Conservation (phyloP, 169 alveolate genomes). For the Cryptosporidium tyzzeri region DNA sequence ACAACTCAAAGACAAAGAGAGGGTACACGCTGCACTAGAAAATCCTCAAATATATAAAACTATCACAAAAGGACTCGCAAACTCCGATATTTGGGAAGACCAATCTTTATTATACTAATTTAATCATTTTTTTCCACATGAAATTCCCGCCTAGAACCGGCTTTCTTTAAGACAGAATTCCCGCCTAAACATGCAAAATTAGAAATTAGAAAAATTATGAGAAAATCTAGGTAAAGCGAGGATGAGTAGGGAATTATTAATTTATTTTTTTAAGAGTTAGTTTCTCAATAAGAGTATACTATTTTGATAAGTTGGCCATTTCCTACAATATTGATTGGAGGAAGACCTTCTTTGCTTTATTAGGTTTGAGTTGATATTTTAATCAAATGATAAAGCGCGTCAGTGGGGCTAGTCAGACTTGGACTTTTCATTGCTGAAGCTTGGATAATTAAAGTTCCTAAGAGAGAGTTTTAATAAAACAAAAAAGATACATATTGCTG, state of each 20-base stretch:
- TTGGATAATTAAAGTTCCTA: slow-evolving; percentile 15
- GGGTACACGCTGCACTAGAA: slow-evolving; percentile 97
- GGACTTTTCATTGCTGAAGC: background rate
- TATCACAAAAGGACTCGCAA: slow-evolving; percentile 79
- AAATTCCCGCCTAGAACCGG: background rate
- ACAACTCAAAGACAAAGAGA: slow-evolving; percentile 95
- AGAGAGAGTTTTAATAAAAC: slow-evolving; percentile 25
- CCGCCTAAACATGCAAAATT: slow-evolving; percentile 22
- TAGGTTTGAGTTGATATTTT: slow-evolving; percentile 4
- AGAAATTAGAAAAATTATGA: background rate
- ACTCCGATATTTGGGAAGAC: slow-evolving; percentile 60
- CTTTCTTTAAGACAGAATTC: background rate
- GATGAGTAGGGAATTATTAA: background rate
- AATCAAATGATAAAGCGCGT: background rate
- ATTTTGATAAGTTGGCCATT: background rate
- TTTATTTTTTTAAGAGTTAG: background rate
- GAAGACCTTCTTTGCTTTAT: background rate
- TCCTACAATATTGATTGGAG: background rate
- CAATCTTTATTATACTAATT: slow-evolving; percentile 20
- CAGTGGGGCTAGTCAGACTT: slow-evolving; percentile 2
- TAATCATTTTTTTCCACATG: slow-evolving; percentile 1
- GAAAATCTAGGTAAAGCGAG: background rate
- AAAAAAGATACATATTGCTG: slow-evolving; percentile 12
- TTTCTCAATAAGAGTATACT: background rate
- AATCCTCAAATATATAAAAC: slow-evolving; percentile 87